Percentiles rank a stretch among this genome's conserved stretches.
phyloP scores from a whole-genome alignment of 2,329 filamentous ascomycete species.

The Talaromyces atroroseus region DNA sequence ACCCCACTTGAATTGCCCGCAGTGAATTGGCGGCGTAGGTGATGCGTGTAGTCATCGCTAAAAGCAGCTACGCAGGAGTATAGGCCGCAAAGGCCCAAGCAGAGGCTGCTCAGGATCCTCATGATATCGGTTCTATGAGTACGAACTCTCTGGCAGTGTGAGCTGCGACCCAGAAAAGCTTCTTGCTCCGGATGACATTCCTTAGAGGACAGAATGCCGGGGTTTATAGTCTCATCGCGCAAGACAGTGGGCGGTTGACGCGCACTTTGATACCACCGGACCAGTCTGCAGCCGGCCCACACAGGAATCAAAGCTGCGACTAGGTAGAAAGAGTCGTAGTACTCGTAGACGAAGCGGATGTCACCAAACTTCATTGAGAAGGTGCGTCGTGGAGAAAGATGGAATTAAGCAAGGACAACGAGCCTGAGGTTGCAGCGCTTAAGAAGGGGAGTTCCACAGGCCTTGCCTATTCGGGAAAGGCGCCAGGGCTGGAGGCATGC shows the following conservation, averaged over 20 bases:
- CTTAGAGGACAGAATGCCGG: neutral
- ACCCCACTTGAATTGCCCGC: conserved; percentile 6
- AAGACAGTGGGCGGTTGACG: neutral
- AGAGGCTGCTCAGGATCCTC: conserved; percentile 1
- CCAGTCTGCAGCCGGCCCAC: conserved; percentile 1
- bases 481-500: neutral
- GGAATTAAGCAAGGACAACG: neutral
- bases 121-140: neutral
- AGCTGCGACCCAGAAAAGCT: neutral
- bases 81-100: conserved; percentile 7
- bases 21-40: neutral
- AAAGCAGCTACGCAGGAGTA: conserved; percentile 10
- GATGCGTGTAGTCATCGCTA: neutral
- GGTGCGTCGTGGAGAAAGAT: neutral
- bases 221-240: conserved; percentile 1
- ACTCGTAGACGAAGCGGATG: neutral
- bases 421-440: neutral
- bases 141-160: neutral
- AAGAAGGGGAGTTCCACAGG: neutral
- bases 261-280: neutral
- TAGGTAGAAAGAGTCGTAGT: neutral
- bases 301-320: neutral
- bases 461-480: neutral
- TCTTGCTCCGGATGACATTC: neutral
- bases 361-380: conserved; percentile 11